Base-by-base conservation (phyloP, 768 basidiomycete genomes). In the Daedaleopsis sinensis region DNA sequence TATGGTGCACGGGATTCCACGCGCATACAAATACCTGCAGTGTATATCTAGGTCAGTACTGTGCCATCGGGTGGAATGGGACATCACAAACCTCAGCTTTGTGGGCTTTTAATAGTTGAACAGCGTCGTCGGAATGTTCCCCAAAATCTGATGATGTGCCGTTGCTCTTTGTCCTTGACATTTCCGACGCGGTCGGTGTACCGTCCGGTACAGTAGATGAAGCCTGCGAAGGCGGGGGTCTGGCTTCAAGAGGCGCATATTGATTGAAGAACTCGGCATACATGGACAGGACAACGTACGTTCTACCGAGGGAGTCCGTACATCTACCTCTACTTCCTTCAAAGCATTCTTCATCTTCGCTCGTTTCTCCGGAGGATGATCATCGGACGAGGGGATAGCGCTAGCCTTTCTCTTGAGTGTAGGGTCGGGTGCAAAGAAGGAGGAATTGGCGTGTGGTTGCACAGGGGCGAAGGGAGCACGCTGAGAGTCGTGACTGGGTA, bases 11-110 rank as follows among this genome's bases (percentile, higher is more conserved):
- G 13, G 92, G 91, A 73, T 91, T 93, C 80, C 90, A 94, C 5
- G 88, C 84, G 57, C 90, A 90, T 7, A 90, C 86, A 57, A 93
- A 94, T 8, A 94, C 89, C 91, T 93, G 58, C 19, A 43, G n/a
- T 16, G 35, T 13, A 8, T 39, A 8, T 39, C 32, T 27, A 35
- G 49, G 21, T 32, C 27, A 57, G n/a, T 36, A 24, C 55, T 32
- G 56, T 24, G 9, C 43, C 62, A 36, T 21, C 24, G 32, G 48
- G 23, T 51, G 42, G 50, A 50, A 19, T 51, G 47, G 19, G 24
- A 37, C 50, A 56, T 21, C 21, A 46, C 21, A 56, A 16, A 68
- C 63, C 61, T 69, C 67, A 43, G 42, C 71, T 60, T 81, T 80
- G 65, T 93, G 91, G n/a, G 81, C 67, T 39, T 61, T 58, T 10